Evolutionary conservation across 352 stramenopile species (phyloP).

Genomic region (Globisporangium barbulae): DNA sequence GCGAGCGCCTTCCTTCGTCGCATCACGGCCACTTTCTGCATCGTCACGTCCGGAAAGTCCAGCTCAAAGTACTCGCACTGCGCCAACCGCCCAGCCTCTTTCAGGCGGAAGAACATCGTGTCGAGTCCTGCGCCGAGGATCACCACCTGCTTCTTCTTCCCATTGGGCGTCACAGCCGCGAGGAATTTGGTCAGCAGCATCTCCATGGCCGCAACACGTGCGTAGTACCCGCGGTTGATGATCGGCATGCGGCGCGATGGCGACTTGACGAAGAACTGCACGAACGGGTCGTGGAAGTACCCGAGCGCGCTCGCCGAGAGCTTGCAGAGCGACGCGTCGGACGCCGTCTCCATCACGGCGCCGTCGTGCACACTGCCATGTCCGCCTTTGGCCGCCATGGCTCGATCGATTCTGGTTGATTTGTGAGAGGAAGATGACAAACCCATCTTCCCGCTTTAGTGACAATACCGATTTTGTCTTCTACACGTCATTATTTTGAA

Average conservation of each 20-base stretch:
- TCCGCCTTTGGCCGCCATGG: background rate
- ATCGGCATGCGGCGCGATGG: constrained; percentile 85
- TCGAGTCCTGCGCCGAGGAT: constrained; percentile 79
- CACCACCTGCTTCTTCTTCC: constrained; percentile 66
- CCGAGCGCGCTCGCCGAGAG: constrained; percentile 70
- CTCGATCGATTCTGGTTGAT: background rate
- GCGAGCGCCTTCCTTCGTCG: constrained; percentile 61
- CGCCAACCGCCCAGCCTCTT: constrained; percentile 27
- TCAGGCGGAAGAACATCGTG: constrained; percentile 84
- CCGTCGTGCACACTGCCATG: constrained; percentile 40
- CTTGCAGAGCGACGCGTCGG: constrained; percentile 84
- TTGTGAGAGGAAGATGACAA: background rate
- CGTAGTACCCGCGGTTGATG: constrained; percentile 90
- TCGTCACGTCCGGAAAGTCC: constrained; percentile 77
- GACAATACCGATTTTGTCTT: background rate
- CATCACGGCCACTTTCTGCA: constrained; percentile 79
- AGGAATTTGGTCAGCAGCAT: constrained; percentile 70
- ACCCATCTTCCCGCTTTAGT: constrained; percentile 1
- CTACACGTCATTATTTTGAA: background rate
- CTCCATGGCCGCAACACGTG: constrained; percentile 71
- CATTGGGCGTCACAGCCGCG: background rate
- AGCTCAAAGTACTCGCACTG: constrained; percentile 83
- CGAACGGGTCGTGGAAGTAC: constrained; percentile 80
- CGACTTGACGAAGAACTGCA: constrained; percentile 78
- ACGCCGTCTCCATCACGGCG: constrained; percentile 78